Evolutionary conservation across 2,329 filamentous ascomycete genomes (phyloP).

Genomic region (Fusarium buharicum): DNA sequence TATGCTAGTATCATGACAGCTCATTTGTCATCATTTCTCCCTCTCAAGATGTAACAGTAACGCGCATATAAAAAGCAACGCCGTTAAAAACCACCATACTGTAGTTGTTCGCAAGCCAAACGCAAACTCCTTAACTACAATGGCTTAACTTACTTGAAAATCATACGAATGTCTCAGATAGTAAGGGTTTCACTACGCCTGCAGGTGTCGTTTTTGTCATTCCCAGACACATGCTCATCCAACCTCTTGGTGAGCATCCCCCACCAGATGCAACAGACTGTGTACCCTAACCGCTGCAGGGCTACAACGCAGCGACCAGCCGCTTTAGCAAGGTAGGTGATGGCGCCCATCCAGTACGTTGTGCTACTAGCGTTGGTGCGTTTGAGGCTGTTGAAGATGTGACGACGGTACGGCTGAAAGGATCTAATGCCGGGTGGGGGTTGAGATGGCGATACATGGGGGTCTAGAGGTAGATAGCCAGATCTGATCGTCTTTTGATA

Average conservation of each 20-base stretch:
- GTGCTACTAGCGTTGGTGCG: slow-evolving; percentile 28
- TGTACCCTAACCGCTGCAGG: slow-evolving; percentile 23
- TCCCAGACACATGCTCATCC: slow-evolving; percentile 11
- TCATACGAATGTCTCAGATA: not conserved
- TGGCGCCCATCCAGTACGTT: slow-evolving; percentile 7
- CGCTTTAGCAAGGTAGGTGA: slow-evolving; percentile 2
- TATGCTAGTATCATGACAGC: slow-evolving; percentile 17
- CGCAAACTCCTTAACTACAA: slow-evolving; percentile 6
- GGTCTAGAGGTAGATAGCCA: slow-evolving; percentile 1
- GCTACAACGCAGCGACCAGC: slow-evolving; percentile 7
- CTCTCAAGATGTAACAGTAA: slow-evolving; percentile 15
- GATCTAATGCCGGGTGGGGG: slow-evolving; percentile 22
- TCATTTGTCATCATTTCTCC: slow-evolving; percentile 21
- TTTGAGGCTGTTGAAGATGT: slow-evolving; percentile 38
- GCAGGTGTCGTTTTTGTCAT: slow-evolving; percentile 16
- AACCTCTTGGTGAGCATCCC: slow-evolving; percentile 18
- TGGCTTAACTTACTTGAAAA: slow-evolving; percentile 1
- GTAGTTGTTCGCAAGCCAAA: slow-evolving; percentile 2
- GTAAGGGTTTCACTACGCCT: slow-evolving; percentile 32
- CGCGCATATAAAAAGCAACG: slow-evolving; percentile 17
- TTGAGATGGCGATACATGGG: slow-evolving; percentile 9
- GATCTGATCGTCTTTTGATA: slow-evolving; percentile 2
- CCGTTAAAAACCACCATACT: not conserved
- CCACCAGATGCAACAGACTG: slow-evolving; percentile 23
- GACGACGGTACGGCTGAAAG: slow-evolving; percentile 7